Evolutionary conservation across 352 stramenopile species (phyloP).

Genomic region (Phytopythium ostracodes): DNA sequence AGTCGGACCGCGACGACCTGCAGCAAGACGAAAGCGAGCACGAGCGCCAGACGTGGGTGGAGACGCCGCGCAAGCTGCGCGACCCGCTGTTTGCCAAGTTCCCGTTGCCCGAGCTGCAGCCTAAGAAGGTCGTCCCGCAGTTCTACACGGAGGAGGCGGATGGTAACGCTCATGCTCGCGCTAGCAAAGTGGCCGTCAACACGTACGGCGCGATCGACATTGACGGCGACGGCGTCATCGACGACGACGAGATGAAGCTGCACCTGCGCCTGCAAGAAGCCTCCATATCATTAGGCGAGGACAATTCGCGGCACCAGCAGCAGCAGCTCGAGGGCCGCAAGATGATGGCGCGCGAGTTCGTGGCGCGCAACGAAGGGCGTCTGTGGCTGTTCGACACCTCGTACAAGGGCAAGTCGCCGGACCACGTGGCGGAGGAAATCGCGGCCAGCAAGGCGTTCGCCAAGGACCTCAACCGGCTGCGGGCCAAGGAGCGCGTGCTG

Average conservation of each 20-base stretch:
- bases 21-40: neutral
- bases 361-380: constrained; percentile 43
- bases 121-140: constrained; percentile 21
- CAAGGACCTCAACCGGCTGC: constrained; percentile 46
- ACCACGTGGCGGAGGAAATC: constrained; percentile 45
- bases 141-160: neutral
- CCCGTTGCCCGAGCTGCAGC: constrained; percentile 40
- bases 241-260: constrained; percentile 63
- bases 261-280: constrained; percentile 41
- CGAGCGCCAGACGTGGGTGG: constrained; percentile 46
- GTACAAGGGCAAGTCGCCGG: constrained; percentile 27
- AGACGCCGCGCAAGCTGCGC: constrained; percentile 53
- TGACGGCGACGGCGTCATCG: constrained; percentile 55
- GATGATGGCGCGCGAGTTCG: constrained; percentile 63
- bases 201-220: constrained; percentile 52
- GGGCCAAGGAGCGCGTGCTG: constrained; percentile 56
- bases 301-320: constrained; percentile 15
- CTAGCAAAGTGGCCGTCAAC: constrained; percentile 26
- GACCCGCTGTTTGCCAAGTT: constrained; percentile 38
- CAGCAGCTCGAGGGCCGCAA: constrained; percentile 47
- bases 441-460: constrained; percentile 36
- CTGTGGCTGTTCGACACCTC: constrained; percentile 55
- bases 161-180: neutral
- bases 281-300: constrained; percentile 12
- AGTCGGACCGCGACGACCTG: no score